Percentiles rank a stretch among this genome's conserved stretches.
phyloP scores from a whole-genome alignment of 805 yeast species.

The Maudiozyma serrabonitensis region DNA sequence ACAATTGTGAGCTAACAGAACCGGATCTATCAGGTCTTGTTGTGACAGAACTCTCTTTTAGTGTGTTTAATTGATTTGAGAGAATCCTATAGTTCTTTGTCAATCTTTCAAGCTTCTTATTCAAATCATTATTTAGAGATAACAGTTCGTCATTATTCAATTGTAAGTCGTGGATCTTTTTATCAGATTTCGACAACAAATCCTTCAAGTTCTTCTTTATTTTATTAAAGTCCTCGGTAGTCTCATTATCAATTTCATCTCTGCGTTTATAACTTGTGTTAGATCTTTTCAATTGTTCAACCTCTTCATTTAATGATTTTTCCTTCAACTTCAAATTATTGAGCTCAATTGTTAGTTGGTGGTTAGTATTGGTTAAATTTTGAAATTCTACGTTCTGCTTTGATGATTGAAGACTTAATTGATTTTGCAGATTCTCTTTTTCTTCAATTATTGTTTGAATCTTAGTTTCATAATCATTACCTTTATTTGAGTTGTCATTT shows the following conservation, averaged over 20 bases:
- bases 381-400: constrained; percentile 59
- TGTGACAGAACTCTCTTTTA: constrained; percentile 27
- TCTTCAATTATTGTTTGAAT: constrained; percentile 48
- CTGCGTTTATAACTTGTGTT: constrained; percentile 25
- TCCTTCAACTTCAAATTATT: constrained; percentile 33
- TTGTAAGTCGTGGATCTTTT: constrained; percentile 47
- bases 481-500: constrained; percentile 40
- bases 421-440: constrained; percentile 48
- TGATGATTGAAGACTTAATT: constrained; percentile 38
- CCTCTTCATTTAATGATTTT: constrained; percentile 20
- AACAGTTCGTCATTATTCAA: constrained; percentile 43
- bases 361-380: constrained; percentile 40
- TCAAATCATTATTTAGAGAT: constrained; percentile 56
- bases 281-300: constrained; percentile 24
- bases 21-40: constrained; percentile 29
- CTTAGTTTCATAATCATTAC: constrained; percentile 48
- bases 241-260: constrained; percentile 19
- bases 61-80: constrained; percentile 46
- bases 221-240: constrained; percentile 26
- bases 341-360: constrained; percentile 32
- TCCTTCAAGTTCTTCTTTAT: constrained; percentile 37
- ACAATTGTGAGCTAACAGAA: constrained; percentile 25
- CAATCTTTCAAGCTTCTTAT: constrained; percentile 54
- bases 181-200: constrained; percentile 42
- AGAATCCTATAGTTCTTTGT: constrained; percentile 59